Evolutionary conservation across 345 rosid genomes (phyloP).

Genomic region (Kandelia obovata): DNA sequence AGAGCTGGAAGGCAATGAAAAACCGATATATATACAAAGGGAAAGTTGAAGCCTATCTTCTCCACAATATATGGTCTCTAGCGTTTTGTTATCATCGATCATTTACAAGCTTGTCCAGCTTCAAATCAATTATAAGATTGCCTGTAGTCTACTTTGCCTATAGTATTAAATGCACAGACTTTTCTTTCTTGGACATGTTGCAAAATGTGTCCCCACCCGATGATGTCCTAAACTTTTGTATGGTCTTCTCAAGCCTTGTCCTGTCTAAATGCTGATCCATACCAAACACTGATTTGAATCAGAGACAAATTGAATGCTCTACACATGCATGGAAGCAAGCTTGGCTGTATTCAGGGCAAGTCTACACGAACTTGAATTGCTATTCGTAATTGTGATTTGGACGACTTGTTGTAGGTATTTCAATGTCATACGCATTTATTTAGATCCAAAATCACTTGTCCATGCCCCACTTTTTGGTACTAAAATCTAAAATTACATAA

Average conservation of each 20-base stretch:
- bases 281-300: neutral
- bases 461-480: neutral
- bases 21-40: neutral
- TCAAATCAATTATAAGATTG: slow-evolving; percentile 8
- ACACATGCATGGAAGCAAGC: neutral
- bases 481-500: no score
- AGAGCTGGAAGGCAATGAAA: neutral
- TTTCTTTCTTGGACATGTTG: neutral
- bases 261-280: neutral
- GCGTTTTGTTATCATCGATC: slow-evolving; percentile 5
- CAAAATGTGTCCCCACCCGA: neutral
- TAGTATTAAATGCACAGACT: neutral
- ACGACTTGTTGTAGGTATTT: neutral
- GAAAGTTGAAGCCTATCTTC: neutral
- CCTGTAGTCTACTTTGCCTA: neutral
- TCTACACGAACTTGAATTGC: neutral
- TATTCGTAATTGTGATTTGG: neutral
- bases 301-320: slow-evolving; percentile 7
- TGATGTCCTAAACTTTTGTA: neutral
- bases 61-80: neutral
- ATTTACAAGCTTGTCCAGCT: slow-evolving; percentile 5
- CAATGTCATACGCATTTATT: neutral
- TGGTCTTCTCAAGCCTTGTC: neutral
- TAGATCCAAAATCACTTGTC: slow-evolving; percentile 1
- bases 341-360: neutral